Evolutionary conservation across 495 filamentous ascomycete species (phyloP).

Genomic region (Oidiodendron maius): DNA sequence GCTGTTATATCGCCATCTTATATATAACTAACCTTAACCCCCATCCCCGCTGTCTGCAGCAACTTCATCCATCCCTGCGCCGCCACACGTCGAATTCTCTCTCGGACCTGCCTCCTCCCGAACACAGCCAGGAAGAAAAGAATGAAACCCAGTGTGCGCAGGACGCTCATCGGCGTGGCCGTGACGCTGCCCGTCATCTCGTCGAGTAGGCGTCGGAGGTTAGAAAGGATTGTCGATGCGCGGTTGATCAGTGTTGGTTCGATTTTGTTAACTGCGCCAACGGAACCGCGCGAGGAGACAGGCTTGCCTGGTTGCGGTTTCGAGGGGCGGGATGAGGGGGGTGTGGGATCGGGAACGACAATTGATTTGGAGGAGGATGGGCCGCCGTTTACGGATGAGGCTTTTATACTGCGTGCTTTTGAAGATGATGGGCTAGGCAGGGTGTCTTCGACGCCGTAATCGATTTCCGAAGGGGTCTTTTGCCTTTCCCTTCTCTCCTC

Average conservation of each 20-base stretch:
- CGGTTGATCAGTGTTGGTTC: conserved; percentile 39
- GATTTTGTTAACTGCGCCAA: conserved; percentile 27
- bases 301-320: conserved; percentile 19
- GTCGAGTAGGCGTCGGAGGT: conserved; percentile 56
- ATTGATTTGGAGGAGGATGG: conserved; percentile 18
- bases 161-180: conserved; percentile 66
- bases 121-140: conserved; percentile 75
- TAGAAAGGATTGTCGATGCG: conserved; percentile 41
- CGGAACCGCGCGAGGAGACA: too few species aligned
- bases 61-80: conserved; percentile 77
- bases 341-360: conserved; percentile 12
- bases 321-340: conserved; percentile 18
- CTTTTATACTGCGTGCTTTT: conserved; percentile 22
- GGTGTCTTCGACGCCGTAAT: conserved; percentile 50
- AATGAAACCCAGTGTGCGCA: conserved; percentile 74
- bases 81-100: conserved; percentile 63
- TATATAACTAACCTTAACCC: conserved; percentile 96
- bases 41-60: conserved; percentile 84
- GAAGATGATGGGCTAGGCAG: conserved; percentile 3
- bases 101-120: conserved; percentile 66
- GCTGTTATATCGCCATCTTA: conserved; percentile 32
- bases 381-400: conserved; percentile 28
- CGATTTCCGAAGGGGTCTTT: conserved; percentile 41
- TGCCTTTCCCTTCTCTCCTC: conserved; percentile 19
- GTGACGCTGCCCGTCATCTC: conserved; percentile 56